Evolutionary conservation across 2,329 filamentous ascomycete genomes (phyloP).

Genomic region (Stagonosporopsis tanaceti): DNA sequence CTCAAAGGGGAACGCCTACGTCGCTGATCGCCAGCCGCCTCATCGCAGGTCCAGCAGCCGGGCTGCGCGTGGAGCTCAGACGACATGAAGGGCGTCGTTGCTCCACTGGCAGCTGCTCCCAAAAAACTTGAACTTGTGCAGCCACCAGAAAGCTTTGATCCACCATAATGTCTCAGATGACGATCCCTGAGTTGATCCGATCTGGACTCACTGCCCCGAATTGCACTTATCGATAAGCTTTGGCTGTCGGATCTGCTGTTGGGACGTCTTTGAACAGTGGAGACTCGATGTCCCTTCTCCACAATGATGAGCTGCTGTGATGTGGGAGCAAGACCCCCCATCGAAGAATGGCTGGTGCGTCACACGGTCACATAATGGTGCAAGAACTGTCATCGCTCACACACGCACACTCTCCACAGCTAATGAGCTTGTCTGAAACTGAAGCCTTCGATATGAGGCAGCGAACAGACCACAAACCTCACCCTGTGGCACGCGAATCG

Average conservation of each 20-base stretch:
- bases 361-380: background rate
- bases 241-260: slow-evolving; percentile 14
- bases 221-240: slow-evolving; percentile 29
- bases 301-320: slow-evolving; percentile 16
- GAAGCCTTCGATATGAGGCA: slow-evolving; percentile 12
- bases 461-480: slow-evolving; percentile 13
- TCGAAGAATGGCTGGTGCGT: slow-evolving; percentile 8
- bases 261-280: slow-evolving; percentile 14
- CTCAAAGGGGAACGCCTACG: slow-evolving; percentile 17
- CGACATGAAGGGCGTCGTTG: background rate
- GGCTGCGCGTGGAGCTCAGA: slow-evolving; percentile 17
- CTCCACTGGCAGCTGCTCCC: slow-evolving; percentile 17
- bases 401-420: slow-evolving; percentile 5
- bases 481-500: slow-evolving; percentile 11
- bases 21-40: slow-evolving; percentile 18
- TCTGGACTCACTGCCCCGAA: slow-evolving; percentile 27
- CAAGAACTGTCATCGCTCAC: slow-evolving; percentile 10
- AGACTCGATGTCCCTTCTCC: slow-evolving; percentile 13
- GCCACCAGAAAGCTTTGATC: background rate
- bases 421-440: slow-evolving; percentile 15
- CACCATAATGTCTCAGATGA: slow-evolving; percentile 6
- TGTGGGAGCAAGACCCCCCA: slow-evolving; percentile 5
- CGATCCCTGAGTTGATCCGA: slow-evolving; percentile 36
- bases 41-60: slow-evolving; percentile 14
- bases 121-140: slow-evolving; percentile 1